Conservation (phyloP, 106 monocot species). For the Gastrodia elata region DNA sequence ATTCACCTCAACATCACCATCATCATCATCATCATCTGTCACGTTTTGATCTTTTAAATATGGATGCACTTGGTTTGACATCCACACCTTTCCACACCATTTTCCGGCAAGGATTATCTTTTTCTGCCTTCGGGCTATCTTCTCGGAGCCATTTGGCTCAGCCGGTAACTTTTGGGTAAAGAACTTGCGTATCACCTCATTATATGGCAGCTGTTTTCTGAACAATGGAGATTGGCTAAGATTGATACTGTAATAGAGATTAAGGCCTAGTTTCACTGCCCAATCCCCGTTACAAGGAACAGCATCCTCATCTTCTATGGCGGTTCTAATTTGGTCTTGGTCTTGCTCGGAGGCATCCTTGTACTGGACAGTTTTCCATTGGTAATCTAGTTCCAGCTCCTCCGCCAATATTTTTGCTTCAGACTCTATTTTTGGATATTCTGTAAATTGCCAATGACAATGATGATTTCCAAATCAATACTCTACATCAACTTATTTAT, state of each 20-base stretch:
- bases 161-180: slow-evolving; percentile 50
- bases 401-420: slow-evolving; percentile 63
- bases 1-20: slow-evolving; percentile 15
- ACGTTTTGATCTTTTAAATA: slow-evolving; percentile 28
- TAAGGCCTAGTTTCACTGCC: slow-evolving; percentile 88
- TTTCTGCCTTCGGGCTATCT: slow-evolving; percentile 41
- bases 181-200: slow-evolving; percentile 75
- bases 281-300: slow-evolving; percentile 76
- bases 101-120: slow-evolving; percentile 74
- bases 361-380: slow-evolving; percentile 62
- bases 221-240: slow-evolving; percentile 89
- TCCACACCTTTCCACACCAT: slow-evolving; percentile 99
- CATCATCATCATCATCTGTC: slow-evolving; percentile 16
- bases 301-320: slow-evolving; percentile 74
- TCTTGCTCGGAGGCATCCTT: slow-evolving; percentile 48
- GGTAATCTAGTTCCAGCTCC: slow-evolving; percentile 46
- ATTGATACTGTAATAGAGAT: slow-evolving; percentile 72
- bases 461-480: not conserved
- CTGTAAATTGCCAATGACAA: slow-evolving; percentile 27
- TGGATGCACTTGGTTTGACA: slow-evolving; percentile 95
- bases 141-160: slow-evolving; percentile 12
- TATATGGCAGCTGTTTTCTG: slow-evolving; percentile 91
- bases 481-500: not conserved
- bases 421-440: slow-evolving; percentile 64
- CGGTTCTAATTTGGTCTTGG: slow-evolving; percentile 34